Evolutionary conservation across 768 basidiomycete species (phyloP), one percentile per base, ranked within the genome.

Genomic region (Lactifluus rugatus): DNA sequence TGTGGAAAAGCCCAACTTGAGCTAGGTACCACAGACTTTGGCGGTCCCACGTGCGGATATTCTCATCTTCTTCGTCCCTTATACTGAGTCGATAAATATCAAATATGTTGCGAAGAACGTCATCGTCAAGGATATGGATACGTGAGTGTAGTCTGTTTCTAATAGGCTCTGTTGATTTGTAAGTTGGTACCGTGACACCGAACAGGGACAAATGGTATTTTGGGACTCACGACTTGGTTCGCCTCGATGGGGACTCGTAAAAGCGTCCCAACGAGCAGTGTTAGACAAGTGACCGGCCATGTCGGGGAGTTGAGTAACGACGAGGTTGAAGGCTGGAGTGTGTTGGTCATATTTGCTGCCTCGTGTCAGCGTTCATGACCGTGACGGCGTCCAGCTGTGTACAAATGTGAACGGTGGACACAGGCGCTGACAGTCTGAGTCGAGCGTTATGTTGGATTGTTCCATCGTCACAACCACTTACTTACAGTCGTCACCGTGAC

Each of bases 11-110:
- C n/a, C n/a, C n/a, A n/a, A n/a, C n/a, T n/a, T n/a, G n/a, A n/a
- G n/a, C n/a, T n/a, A 9, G n/a, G 17, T 8, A 42, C 19, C 10
- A 51, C n/a, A n/a, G n/a, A 21, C 37, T n/a, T 42, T 34, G 17
- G 44, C 39, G 31, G 46, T 47, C 23, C 44, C 46, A 50, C 10
- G 7, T 21, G 41, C 9, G n/a, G 3, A 9, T 10, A 13, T 19
- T 8, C n/a, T 42, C 41, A 2, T 42, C 41, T 50, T 11, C 26
- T 25, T 60, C 39, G 34, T 48, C 26, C 45, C 45, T 73, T 76
- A 42, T 17, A 5, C 48, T 5, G n/a, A 44, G 19, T 42, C n/a
- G 41, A 42, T 42, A 19, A 8, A 42, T 21, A 42, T 19, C 2
- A n/a, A 42, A 19, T 10, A 17, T n/a, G 37, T 39, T 6, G 37